Percentiles rank a stretch among this genome's conserved stretches.
These are phyloP conservation scores for Cryptomeria japonica DNA, from an alignment of 75 land plant genomes.

Conservation along the genomic window DNA sequence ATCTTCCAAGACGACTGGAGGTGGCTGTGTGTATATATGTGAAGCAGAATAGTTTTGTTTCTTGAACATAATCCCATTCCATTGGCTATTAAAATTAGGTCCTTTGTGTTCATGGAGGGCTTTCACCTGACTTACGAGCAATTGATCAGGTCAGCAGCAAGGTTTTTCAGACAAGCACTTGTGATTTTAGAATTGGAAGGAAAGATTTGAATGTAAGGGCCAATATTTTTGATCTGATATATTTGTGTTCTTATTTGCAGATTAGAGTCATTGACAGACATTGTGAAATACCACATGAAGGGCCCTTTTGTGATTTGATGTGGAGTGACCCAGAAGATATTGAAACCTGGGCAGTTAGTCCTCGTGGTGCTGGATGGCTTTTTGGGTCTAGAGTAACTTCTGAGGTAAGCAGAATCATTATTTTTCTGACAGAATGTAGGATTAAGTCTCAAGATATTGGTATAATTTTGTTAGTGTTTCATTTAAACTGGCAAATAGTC, in stretches of 20 bases:
- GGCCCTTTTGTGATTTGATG: constrained; percentile 99
- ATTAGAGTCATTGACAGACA: constrained; percentile 94
- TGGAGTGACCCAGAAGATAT: constrained; percentile 99
- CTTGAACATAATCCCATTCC: background rate
- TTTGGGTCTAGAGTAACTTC: constrained; percentile 98
- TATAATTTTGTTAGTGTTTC: background rate
- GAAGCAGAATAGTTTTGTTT: background rate
- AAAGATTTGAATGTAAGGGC: constrained; percentile 26
- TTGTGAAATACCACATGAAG: constrained; percentile 99
- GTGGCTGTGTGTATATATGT: background rate
- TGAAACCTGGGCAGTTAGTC: constrained; percentile 99
- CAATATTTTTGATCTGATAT: constrained; percentile 45
- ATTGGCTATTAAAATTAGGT: constrained; percentile 51
- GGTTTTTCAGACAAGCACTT: background rate
- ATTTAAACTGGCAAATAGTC: background rate
- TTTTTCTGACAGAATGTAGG: background rate
- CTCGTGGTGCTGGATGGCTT: constrained; percentile 99
- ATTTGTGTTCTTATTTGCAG: constrained; percentile 41
- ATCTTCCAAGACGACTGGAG: background rate
- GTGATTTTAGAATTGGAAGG: background rate
- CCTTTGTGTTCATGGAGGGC: constrained; percentile 98
- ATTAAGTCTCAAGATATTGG: background rate
- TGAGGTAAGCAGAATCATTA: constrained; percentile 50
- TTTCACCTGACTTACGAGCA: constrained; percentile 96
- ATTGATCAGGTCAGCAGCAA: constrained; percentile 84